Evolutionary conservation across 305 asterid species (phyloP).

Genomic region (Stenogyne calaminthoides): DNA sequence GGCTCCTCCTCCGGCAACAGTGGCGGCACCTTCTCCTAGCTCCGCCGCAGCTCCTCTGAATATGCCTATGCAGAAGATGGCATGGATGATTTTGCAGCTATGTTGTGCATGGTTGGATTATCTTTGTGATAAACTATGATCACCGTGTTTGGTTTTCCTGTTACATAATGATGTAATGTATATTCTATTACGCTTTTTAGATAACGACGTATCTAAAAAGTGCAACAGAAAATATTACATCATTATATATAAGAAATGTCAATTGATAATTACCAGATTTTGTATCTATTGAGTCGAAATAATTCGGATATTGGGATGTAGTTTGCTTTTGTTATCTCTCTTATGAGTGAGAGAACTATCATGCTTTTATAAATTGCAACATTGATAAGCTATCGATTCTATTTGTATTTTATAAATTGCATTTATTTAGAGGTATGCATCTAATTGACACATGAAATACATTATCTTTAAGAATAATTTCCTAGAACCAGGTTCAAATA

Average conservation of each 20-base stretch:
- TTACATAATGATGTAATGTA: neutral
- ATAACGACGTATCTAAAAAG: neutral
- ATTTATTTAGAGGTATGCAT: too few species aligned
- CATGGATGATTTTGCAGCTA: conserved; percentile 22
- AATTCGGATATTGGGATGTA: neutral
- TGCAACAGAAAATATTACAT: neutral
- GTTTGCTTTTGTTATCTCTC: neutral
- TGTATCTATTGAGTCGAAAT: neutral
- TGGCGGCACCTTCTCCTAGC: conserved; percentile 51
- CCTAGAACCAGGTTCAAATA: too few species aligned
- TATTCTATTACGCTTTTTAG: neutral
- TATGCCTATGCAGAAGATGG: conserved; percentile 21
- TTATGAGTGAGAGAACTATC: neutral
- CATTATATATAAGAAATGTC: neutral
- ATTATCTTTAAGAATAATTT: too few species aligned
- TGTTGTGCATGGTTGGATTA: neutral
- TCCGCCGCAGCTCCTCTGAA: conserved; percentile 28
- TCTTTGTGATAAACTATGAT: neutral
- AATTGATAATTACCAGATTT: neutral
- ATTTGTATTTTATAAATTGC: too few species aligned
- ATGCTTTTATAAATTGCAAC: neutral
- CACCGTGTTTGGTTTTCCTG: neutral
- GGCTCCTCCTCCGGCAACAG: conserved; percentile 39
- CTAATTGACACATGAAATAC: too few species aligned
- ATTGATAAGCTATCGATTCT: too few species aligned